Base-by-base conservation (phyloP, 73 alveolate genomes). In the Paraurostyla sp. region DNA sequence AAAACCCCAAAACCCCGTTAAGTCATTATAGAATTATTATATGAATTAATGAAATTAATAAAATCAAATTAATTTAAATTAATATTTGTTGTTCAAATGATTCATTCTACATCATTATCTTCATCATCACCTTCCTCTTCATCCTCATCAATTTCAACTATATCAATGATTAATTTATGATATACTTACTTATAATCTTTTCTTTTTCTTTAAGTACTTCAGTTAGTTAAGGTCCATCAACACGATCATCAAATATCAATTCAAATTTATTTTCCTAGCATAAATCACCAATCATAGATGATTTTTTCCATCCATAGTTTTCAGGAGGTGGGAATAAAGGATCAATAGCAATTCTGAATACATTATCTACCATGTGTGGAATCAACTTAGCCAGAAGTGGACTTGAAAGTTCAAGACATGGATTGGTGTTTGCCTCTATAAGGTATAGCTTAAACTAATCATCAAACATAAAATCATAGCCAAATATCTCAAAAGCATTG, bases 341-440 rank as follows among this genome's bases (percentile, higher is more conserved):
- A 90, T 97, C 99, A 20, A 97, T 88, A 40, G 98, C 97, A 32
- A 97, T 91, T 69, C 96, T 95, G 82, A 97, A 94, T 36, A 97
- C 97, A 84, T 92, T 93, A 71, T 97, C 99, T 0, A 97, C 81
- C 95, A 97, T 91, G 76, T 94, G 84, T 38, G 98, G 95, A 48
- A 97, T 95, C 6, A 97, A 56, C 85, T 97, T 85, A 75, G 97
- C 95, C n/a, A 97, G 93, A 33, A 96, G 95, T 29, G 99, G 99
- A 18, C 98, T 95, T 50, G 98, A 89, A 23, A 95, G 82, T 91
- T 96, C 99, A 41, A 97, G 87, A 65, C 99, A 97, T 32, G 99
- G 99, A 69, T 98, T 97, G 35, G 98, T 96, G 78, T 97, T 97
- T 0, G 95, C 98, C 83, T 97, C 99, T 16, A 97, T 97, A 62